phyloP scores from a whole-genome alignment of 495 filamentous ascomycete genomes.

The Tuber magnatum region DNA sequence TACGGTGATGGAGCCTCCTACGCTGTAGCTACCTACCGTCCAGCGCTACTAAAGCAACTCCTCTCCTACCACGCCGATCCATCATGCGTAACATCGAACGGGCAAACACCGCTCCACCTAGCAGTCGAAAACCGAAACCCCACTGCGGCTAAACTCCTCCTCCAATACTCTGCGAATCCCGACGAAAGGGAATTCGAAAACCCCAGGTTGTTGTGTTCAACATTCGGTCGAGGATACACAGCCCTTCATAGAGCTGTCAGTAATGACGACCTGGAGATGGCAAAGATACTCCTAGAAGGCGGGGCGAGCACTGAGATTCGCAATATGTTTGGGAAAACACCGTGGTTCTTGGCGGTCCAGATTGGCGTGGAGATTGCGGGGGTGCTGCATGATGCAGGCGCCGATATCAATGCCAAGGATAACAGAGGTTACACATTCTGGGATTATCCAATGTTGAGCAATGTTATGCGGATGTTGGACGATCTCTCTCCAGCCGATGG shows the following conservation, averaged over 20 bases:
- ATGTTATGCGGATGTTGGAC: background rate
- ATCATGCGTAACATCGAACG: background rate
- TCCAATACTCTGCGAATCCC: background rate
- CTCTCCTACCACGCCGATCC: background rate
- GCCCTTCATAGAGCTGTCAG: background rate
- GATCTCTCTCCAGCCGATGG: background rate
- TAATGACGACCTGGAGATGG: background rate
- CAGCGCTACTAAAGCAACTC: background rate
- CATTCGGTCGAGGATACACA: background rate
- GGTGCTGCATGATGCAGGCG: background rate
- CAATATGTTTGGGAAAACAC: background rate
- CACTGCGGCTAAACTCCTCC: background rate
- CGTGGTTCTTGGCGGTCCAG: background rate
- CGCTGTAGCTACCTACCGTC: background rate
- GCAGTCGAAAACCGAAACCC: background rate
- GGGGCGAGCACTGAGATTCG: background rate
- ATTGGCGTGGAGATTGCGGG: background rate
- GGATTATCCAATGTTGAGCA: background rate
- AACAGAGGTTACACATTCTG: background rate
- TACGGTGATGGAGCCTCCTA: background rate
- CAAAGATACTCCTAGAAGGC: background rate
- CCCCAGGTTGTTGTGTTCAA: background rate
- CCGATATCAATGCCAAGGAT: constrained; percentile 1
- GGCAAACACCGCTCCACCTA: background rate
- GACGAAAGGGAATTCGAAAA: background rate